Percentiles rank a stretch among this genome's conserved stretches.
Evolutionary conservation across 306 rosid genomes (phyloP).

Genomic region (Medicago lupulina): DNA sequence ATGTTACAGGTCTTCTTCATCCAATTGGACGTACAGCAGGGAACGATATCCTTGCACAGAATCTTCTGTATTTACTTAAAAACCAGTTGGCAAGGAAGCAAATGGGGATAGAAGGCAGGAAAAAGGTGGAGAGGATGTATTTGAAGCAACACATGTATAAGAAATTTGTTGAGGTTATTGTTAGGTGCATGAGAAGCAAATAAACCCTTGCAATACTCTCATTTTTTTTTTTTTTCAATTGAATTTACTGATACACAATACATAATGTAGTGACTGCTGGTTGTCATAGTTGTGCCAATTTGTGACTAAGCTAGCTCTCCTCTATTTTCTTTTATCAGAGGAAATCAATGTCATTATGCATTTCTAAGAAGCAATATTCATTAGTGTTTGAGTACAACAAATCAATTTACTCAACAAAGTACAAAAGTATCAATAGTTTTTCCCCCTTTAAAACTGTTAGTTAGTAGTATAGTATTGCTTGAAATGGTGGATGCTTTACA

Average conservation of each 20-base stretch:
- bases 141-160: conserved; percentile 89
- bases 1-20: conserved; percentile 90
- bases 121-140: conserved; percentile 80
- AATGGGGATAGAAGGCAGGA: conserved; percentile 82
- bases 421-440: not conserved
- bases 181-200: conserved; percentile 84
- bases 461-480: not conserved
- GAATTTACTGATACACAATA: conserved; percentile 27
- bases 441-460: not conserved
- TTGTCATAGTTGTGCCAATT: conserved; percentile 27
- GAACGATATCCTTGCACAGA: conserved; percentile 60
- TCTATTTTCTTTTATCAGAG: conserved; percentile 24
- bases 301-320: not conserved
- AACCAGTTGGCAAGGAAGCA: conserved; percentile 67
- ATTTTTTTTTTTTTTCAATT: conserved; percentile 35
- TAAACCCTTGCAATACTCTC: conserved; percentile 42
- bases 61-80: conserved; percentile 69
- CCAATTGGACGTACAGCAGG: conserved; percentile 70
- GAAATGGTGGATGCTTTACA: no score
- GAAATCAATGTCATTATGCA: not conserved
- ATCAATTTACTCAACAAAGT: not conserved
- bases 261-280: conserved; percentile 9
- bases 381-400: not conserved
- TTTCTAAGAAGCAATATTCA: not conserved
- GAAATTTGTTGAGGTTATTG: conserved; percentile 82